Conservation (phyloP, 345 rosid genomes). For the Hypericum perforatum region DNA sequence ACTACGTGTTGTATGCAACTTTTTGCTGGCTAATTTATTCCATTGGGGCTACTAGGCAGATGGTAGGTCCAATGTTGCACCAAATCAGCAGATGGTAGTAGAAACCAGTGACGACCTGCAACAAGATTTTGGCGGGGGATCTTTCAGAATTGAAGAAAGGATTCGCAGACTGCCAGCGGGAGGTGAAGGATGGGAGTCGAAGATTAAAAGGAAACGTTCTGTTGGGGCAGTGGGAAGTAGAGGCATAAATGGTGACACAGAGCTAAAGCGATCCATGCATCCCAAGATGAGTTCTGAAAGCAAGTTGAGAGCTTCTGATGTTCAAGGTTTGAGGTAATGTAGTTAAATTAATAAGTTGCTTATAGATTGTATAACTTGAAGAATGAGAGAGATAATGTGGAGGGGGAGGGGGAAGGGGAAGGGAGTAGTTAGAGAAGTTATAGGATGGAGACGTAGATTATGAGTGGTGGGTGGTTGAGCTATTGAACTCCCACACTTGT, state of each 20-base stretch:
- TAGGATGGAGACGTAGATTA: too few relatives aligned
- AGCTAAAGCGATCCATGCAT: constrained; percentile 44
- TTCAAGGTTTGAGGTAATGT: constrained; percentile 62
- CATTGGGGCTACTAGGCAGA: constrained; percentile 37
- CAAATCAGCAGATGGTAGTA: constrained; percentile 43
- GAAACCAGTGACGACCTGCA: constrained; percentile 64
- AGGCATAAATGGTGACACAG: constrained; percentile 51
- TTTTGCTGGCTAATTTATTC: constrained; percentile 4
- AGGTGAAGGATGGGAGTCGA: constrained; percentile 93
- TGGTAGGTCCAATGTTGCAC: constrained; percentile 30
- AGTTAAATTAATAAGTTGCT: background rate
- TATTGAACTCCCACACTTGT: too few relatives aligned
- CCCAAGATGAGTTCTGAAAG: constrained; percentile 50
- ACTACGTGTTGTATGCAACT: background rate
- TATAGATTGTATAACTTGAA: too few relatives aligned
- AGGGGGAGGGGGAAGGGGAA: too few relatives aligned
- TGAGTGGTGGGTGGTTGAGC: too few relatives aligned
- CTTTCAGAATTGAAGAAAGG: constrained; percentile 60
- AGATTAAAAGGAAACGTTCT: constrained; percentile 85
- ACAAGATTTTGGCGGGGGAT: constrained; percentile 40
- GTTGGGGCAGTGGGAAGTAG: constrained; percentile 66
- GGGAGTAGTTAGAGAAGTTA: too few relatives aligned
- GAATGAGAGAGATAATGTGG: too few relatives aligned
- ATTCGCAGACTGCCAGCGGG: constrained; percentile 68
- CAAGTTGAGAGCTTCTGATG: constrained; percentile 61